These are phyloP conservation scores for Aleurites moluccanus DNA, from an alignment of 441 rosid species.

Conservation along the genomic window DNA sequence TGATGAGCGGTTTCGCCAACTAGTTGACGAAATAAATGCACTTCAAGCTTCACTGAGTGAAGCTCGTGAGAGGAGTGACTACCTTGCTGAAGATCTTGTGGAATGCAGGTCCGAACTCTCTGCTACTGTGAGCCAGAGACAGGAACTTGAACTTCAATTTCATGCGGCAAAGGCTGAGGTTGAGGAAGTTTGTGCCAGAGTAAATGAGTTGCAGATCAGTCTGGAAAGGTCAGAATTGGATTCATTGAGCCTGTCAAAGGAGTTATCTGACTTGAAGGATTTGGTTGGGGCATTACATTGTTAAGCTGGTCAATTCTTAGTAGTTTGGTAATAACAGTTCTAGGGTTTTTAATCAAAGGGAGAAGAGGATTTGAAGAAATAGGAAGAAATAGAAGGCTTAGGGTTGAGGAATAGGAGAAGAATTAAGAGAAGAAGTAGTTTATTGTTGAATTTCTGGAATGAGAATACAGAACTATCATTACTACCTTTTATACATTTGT, in stretches of 20 bases:
- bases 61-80: slow-evolving; percentile 41
- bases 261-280: slow-evolving; percentile 51
- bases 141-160: slow-evolving; percentile 57
- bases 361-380: too few relatives aligned
- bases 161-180: slow-evolving; percentile 48
- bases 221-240: slow-evolving; percentile 58
- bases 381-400: too few relatives aligned
- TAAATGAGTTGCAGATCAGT: slow-evolving; percentile 55
- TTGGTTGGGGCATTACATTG: slow-evolving; percentile 42
- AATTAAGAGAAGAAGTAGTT: too few relatives aligned
- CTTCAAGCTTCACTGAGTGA: slow-evolving; percentile 50
- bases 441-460: too few relatives aligned
- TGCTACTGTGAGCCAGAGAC: slow-evolving; percentile 46
- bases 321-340: too few relatives aligned
- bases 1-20: slow-evolving; percentile 46
- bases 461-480: too few relatives aligned
- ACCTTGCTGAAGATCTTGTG: slow-evolving; percentile 63
- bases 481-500: too few relatives aligned
- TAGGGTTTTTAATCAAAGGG: too few relatives aligned
- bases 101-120: slow-evolving; percentile 67
- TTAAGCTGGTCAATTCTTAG: too few relatives aligned
- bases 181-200: slow-evolving; percentile 54
- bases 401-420: too few relatives aligned
- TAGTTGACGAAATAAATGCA: slow-evolving; percentile 52
- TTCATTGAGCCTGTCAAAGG: slow-evolving; percentile 39